phyloP scores from a whole-genome alignment of 2,329 filamentous ascomycete genomes.

The Ophiosphaerella korrae region DNA sequence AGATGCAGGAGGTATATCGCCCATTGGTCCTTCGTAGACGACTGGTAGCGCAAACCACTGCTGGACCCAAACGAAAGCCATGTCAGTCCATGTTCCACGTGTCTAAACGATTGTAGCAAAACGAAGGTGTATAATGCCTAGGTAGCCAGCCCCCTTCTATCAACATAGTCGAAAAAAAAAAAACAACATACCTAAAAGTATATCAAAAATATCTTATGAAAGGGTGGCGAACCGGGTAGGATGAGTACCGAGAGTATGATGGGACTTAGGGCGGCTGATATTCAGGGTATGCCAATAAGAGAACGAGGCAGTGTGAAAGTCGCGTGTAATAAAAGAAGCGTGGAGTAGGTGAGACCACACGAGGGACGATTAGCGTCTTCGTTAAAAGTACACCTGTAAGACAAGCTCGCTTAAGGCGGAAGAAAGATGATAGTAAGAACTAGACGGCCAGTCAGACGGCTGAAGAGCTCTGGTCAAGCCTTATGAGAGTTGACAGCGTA shows the following conservation, averaged over 20 bases:
- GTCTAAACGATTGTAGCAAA: slow-evolving; percentile 21
- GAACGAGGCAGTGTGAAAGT: slow-evolving; percentile 33
- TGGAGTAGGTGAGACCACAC: slow-evolving; percentile 29
- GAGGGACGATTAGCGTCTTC: slow-evolving; percentile 42
- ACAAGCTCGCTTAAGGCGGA: slow-evolving; percentile 46
- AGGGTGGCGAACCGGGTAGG: slow-evolving; percentile 42
- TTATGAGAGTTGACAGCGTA: slow-evolving; percentile 40
- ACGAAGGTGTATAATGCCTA: slow-evolving; percentile 23
- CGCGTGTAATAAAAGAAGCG: slow-evolving; percentile 46
- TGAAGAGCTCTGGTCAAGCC: slow-evolving; percentile 34
- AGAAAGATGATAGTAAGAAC: slow-evolving; percentile 44
- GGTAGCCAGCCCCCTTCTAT: slow-evolving; percentile 7
- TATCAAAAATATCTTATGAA: slow-evolving; percentile 30
- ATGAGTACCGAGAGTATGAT: slow-evolving; percentile 34
- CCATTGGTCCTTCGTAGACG: slow-evolving; percentile 48
- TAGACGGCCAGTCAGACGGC: slow-evolving; percentile 41
- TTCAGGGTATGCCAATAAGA: slow-evolving; percentile 40
- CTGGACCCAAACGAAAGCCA: slow-evolving; percentile 50
- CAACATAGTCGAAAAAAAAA: slow-evolving; percentile 22
- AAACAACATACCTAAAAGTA: slow-evolving; percentile 43
- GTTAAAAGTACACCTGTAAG: slow-evolving; percentile 35
- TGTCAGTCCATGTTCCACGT: slow-evolving; percentile 47
- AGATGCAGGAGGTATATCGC: slow-evolving; percentile 43
- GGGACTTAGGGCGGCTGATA: slow-evolving; percentile 24
- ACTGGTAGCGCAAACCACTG: slow-evolving; percentile 51